Percentiles rank a stretch among this genome's conserved stretches.
Evolutionary conservation across 2,329 filamentous ascomycete genomes (phyloP).

Genomic region (Calycina herbarum): DNA sequence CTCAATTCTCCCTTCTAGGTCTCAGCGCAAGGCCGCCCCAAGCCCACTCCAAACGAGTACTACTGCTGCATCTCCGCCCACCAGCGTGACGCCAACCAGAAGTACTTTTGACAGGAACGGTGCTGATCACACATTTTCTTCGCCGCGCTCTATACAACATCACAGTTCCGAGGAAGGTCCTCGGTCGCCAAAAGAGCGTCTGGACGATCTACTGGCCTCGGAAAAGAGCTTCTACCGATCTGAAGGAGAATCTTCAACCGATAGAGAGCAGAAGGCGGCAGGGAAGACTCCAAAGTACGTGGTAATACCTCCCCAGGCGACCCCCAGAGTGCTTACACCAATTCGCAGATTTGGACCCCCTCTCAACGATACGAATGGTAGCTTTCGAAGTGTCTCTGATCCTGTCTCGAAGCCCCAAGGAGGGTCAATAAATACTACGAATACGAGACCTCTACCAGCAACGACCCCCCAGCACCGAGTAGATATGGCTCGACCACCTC

Average conservation of each 20-base stretch:
- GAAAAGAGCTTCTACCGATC: constrained; percentile 37
- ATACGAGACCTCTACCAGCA: constrained; percentile 32
- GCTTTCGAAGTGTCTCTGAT: constrained; percentile 38
- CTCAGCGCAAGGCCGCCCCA: constrained; percentile 37
- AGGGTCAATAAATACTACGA: constrained; percentile 24
- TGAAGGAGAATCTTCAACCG: constrained; percentile 25
- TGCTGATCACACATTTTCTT: constrained; percentile 26
- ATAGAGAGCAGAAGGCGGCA: constrained; percentile 23
- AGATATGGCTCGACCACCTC: constrained; percentile 40
- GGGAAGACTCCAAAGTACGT: constrained; percentile 29
- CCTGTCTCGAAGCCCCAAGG: constrained; percentile 30
- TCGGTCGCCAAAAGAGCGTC: constrained; percentile 38
- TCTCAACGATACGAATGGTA: constrained; percentile 34
- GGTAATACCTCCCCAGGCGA: neutral
- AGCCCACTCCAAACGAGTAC: constrained; percentile 39
- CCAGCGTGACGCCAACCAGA: constrained; percentile 37
- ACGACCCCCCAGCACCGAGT: constrained; percentile 32
- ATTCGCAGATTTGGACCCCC: constrained; percentile 27
- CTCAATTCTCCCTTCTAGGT: constrained; percentile 25
- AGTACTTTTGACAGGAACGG: constrained; percentile 30
- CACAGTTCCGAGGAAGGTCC: constrained; percentile 28
- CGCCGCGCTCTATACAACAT: constrained; percentile 22
- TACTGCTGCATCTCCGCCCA: constrained; percentile 31
- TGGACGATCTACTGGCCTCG: constrained; percentile 39
- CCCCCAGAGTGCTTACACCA: constrained; percentile 10